Evolutionary conservation across 2,329 filamentous ascomycete genomes (phyloP).

Genomic region (Cladosporium sp.): DNA sequence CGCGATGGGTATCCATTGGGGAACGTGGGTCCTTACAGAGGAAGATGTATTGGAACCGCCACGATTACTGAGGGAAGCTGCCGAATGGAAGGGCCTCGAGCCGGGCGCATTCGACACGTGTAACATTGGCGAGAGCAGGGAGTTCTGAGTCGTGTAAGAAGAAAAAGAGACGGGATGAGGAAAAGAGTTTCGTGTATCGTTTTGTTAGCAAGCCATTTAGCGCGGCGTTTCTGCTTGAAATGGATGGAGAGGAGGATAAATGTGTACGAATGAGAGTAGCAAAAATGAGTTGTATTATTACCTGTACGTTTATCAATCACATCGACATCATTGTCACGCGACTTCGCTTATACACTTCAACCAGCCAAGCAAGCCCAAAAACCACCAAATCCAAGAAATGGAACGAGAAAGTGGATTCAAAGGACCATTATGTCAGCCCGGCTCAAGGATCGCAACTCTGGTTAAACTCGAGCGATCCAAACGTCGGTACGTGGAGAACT

Average conservation of each 20-base stretch:
- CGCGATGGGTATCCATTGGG: constrained; percentile 91
- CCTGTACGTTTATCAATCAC: not conserved
- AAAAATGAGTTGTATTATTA: constrained; percentile 3
- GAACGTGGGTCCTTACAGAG: constrained; percentile 77
- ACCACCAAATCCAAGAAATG: not conserved
- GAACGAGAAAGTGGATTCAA: not conserved
- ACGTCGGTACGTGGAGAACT: constrained; percentile 8
- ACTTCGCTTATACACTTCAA: not conserved
- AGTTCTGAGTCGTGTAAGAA: constrained; percentile 52
- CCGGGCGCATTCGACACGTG: constrained; percentile 78
- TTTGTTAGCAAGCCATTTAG: constrained; percentile 14
- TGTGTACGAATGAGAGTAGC: not conserved
- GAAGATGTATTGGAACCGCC: constrained; percentile 88
- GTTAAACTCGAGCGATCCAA: not conserved
- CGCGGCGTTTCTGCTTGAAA: constrained; percentile 17
- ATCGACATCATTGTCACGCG: not conserved
- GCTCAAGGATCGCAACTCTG: constrained; percentile 12
- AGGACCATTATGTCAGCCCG: not conserved
- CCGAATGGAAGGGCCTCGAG: constrained; percentile 69
- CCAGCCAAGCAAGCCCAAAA: not conserved
- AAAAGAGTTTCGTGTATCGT: not conserved
- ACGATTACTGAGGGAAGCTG: constrained; percentile 67
- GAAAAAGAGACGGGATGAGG: not conserved
- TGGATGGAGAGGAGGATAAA: not conserved
- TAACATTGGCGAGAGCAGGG: constrained; percentile 79